Evolutionary conservation across 768 basidiomycete species (phyloP).

Genomic region (Lactarius sp.): DNA sequence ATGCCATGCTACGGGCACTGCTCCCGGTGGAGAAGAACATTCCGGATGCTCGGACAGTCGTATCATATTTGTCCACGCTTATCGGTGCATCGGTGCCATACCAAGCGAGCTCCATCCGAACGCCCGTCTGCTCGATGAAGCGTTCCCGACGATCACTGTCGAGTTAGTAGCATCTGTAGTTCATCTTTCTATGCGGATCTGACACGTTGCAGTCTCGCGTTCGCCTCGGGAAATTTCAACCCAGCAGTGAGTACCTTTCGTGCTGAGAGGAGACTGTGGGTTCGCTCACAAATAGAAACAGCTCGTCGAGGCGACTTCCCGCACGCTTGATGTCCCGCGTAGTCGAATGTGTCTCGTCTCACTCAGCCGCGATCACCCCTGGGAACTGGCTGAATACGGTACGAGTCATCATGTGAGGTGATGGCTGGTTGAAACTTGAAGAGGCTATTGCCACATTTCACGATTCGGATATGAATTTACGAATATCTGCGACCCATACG

Average conservation of each 20-base stretch:
- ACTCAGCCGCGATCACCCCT: slow-evolving; percentile 17
- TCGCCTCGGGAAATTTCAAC: slow-evolving; percentile 18
- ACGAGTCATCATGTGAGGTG: slow-evolving; percentile 22
- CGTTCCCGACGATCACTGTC: slow-evolving; percentile 26
- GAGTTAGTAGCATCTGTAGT: slow-evolving; percentile 5
- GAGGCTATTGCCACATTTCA: not conserved
- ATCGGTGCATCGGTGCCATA: slow-evolving; percentile 15
- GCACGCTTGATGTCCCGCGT: slow-evolving; percentile 13
- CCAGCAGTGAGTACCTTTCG: slow-evolving; percentile 15
- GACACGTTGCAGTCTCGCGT: slow-evolving; percentile 17
- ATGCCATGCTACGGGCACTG: slow-evolving; percentile 24
- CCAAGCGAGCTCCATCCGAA: slow-evolving; percentile 26
- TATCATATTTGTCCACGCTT: slow-evolving; percentile 25
- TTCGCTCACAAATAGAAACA: not conserved
- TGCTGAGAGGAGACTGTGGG: not conserved
- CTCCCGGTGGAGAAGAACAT: slow-evolving; percentile 23
- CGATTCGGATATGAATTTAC: not conserved
- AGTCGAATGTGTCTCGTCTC: slow-evolving; percentile 25
- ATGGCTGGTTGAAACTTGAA: not conserved
- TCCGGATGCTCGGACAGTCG: slow-evolving; percentile 22
- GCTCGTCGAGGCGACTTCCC: slow-evolving; percentile 23
- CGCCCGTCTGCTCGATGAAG: slow-evolving; percentile 24
- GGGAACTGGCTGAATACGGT: slow-evolving; percentile 23
- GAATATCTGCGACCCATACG: not conserved
- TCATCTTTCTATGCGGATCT: not conserved